A percentile compares a stretch with the other conserved stretches of the same genome.
phyloP scores from a whole-genome alignment of 129 eudicot genomes.

The Centrapalus pauciflorus region DNA sequence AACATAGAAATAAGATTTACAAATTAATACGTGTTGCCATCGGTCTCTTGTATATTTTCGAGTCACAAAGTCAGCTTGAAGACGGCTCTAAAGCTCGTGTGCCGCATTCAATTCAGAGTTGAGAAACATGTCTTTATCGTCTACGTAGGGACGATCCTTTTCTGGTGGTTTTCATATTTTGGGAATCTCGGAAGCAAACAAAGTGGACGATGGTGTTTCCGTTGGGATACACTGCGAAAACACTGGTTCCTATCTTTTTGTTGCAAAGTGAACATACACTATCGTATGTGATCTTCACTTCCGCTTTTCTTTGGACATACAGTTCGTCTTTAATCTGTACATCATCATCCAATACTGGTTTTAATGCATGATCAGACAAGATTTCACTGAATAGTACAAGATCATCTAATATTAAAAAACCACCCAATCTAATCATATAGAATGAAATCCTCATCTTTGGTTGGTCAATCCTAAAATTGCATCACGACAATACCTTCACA shows the following conservation, averaged over 20 bases:
- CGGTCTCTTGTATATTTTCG: not conserved
- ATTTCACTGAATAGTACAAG: not conserved
- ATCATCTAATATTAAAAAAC: too few species aligned
- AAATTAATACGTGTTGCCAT: too few species aligned
- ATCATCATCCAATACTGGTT: not conserved
- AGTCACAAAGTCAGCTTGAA: too few species aligned
- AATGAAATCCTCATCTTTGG: not conserved
- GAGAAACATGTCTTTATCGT: slow-evolving; percentile 22
- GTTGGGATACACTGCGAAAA: slow-evolving; percentile 86
- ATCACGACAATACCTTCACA: too few species aligned
- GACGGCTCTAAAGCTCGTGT: too few species aligned
- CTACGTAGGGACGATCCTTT: slow-evolving; percentile 41
- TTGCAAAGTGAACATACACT: slow-evolving; percentile 88
- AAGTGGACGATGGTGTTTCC: slow-evolving; percentile 87
- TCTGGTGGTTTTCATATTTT: slow-evolving; percentile 59
- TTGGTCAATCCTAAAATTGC: too few species aligned
- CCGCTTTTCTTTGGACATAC: slow-evolving; percentile 59
- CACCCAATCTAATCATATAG: too few species aligned
- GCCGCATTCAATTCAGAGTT: not conserved
- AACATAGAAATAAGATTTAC: not conserved
- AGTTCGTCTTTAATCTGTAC: slow-evolving; percentile 78
- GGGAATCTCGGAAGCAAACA: slow-evolving; percentile 87
- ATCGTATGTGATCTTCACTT: slow-evolving; percentile 68
- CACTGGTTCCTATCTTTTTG: slow-evolving; percentile 89
- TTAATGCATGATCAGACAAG: not conserved